phyloP scores from a whole-genome alignment of 129 eudicot species.

The Rutidosis leptorrhynchoides region DNA sequence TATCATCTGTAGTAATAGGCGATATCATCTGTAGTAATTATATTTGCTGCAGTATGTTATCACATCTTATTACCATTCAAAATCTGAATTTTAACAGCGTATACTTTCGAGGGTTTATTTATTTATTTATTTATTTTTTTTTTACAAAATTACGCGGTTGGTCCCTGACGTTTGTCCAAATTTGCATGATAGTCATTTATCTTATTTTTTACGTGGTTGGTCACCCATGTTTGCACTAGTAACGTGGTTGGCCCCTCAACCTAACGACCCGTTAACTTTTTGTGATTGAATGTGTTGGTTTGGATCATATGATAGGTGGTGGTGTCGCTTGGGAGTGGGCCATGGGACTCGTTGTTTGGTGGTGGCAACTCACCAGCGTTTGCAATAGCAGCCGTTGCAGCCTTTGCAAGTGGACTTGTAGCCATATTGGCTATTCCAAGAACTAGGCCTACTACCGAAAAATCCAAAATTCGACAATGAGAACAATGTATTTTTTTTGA shows the following conservation, averaged over 20 bases:
- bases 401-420: slow-evolving; percentile 80
- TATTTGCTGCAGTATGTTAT: background rate
- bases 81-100: background rate
- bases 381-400: slow-evolving; percentile 68
- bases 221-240: too few relatives aligned
- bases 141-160: too few relatives aligned
- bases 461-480: slow-evolving; percentile 49
- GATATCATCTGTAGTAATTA: too few relatives aligned
- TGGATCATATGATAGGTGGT: slow-evolving; percentile 51
- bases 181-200: too few relatives aligned
- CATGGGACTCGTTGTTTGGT: slow-evolving; percentile 92
- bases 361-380: slow-evolving; percentile 90
- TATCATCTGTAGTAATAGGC: too few relatives aligned
- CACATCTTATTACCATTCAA: background rate
- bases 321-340: slow-evolving; percentile 96
- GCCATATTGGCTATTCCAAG: slow-evolving; percentile 94
- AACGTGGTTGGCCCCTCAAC: too few relatives aligned
- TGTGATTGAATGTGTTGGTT: slow-evolving; percentile 5
- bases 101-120: background rate
- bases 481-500: slow-evolving; percentile 35
- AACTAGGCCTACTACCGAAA: slow-evolving; percentile 56
- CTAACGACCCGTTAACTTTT: too few relatives aligned
- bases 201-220: too few relatives aligned
- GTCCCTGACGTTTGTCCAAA: too few relatives aligned
- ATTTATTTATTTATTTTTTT: too few relatives aligned